A percentile compares a stretch with the other conserved stretches of the same genome.
These are phyloP conservation scores for Sporothrix globosa DNA, from an alignment of 2,329 filamentous ascomycete species.

Conservation along the genomic window DNA sequence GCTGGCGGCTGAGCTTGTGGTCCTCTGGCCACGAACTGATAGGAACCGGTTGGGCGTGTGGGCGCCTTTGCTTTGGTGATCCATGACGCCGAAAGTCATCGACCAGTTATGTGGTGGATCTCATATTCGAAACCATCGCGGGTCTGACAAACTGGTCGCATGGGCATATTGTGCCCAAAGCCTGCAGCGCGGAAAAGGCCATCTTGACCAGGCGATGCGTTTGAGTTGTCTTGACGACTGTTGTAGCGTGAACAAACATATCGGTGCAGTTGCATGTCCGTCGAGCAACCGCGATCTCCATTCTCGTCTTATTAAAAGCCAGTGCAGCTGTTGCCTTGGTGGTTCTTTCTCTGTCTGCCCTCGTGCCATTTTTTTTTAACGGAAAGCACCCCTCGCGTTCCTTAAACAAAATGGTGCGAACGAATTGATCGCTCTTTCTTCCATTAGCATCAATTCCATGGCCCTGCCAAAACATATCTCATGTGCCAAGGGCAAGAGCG, in stretches of 20 bases:
- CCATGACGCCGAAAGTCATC: conserved; percentile 17
- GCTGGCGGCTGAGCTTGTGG: conserved; percentile 22
- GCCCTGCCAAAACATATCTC: not conserved
- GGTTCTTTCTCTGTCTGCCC: not conserved
- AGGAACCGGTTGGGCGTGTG: conserved; percentile 8
- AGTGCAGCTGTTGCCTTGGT: not conserved
- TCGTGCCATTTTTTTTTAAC: not conserved
- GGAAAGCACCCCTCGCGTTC: too few species aligned
- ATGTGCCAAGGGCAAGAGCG: not conserved
- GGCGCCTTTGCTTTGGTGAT: not conserved
- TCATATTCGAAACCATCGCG: not conserved
- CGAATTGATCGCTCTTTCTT: not conserved
- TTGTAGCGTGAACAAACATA: not conserved
- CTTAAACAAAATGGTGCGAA: not conserved
- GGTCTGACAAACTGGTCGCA: not conserved
- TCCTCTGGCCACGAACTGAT: not conserved
- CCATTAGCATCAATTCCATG: not conserved
- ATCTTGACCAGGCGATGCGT: not conserved
- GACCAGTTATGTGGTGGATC: not conserved
- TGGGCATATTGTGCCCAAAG: too few species aligned
- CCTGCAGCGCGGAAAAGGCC: not conserved
- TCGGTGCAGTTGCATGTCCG: not conserved
- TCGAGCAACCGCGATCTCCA: not conserved
- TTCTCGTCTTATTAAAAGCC: not conserved
- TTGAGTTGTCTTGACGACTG: conserved; percentile 29